These are phyloP conservation scores for Aureobasidium subglaciale DNA, from an alignment of 2,329 filamentous ascomycete species.

Conservation along the genomic window DNA sequence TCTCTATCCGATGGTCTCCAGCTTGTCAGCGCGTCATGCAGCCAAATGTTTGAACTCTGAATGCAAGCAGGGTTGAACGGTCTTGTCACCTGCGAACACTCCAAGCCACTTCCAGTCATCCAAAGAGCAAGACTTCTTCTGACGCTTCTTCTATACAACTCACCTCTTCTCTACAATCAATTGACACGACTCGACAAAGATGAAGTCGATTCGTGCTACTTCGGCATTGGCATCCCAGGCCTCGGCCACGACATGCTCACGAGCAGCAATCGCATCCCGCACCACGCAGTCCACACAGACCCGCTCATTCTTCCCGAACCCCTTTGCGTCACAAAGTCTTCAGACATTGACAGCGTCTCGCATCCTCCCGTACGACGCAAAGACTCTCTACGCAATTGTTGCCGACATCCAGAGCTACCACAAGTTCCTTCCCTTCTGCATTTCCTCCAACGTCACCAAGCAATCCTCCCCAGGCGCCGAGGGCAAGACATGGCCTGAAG, in stretches of 20 bases:
- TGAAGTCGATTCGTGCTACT: conserved; percentile 25
- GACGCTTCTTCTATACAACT: neutral
- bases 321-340: conserved; percentile 47
- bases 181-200: conserved; percentile 14
- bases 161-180: neutral
- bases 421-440: conserved; percentile 87
- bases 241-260: neutral
- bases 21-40: conserved; percentile 8
- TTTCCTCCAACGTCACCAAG: conserved; percentile 65
- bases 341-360: conserved; percentile 68
- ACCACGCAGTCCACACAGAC: conserved; percentile 17
- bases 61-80: neutral
- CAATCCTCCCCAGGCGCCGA: conserved; percentile 54
- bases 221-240: conserved; percentile 13
- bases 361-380: conserved; percentile 65
- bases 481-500: conserved; percentile 57
- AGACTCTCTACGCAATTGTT: conserved; percentile 73
- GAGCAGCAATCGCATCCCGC: conserved; percentile 5
- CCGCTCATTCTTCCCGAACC: conserved; percentile 40
- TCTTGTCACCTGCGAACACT: neutral
- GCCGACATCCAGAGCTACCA: conserved; percentile 81
- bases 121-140: neutral
- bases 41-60: neutral
- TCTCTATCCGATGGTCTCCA: neutral
- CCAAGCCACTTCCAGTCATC: neutral